Evolutionary conservation across 2,329 filamentous ascomycete species (phyloP).

Genomic region (Microsporum ferrugineum): DNA sequence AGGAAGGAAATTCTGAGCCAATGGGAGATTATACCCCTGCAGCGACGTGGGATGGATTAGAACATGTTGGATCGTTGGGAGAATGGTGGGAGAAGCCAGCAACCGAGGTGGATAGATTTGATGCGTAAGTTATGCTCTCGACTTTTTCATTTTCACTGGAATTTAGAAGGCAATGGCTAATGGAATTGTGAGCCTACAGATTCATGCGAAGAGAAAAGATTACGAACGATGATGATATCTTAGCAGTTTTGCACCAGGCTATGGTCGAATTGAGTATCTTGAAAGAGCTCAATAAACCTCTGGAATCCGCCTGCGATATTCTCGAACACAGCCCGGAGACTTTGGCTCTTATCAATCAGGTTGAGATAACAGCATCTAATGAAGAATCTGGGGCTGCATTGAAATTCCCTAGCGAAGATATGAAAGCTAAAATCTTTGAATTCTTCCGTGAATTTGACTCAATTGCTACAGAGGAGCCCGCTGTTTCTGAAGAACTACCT

Average conservation of each 20-base stretch:
- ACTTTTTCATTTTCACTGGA: not conserved
- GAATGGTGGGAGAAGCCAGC: slow-evolving; percentile 30
- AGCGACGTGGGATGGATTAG: slow-evolving; percentile 42
- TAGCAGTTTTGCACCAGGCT: slow-evolving; percentile 42
- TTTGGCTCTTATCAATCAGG: slow-evolving; percentile 24
- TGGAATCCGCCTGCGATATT: slow-evolving; percentile 26
- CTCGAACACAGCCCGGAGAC: slow-evolving; percentile 22
- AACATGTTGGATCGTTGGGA: slow-evolving; percentile 42
- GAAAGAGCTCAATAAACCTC: slow-evolving; percentile 32
- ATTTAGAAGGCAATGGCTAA: not conserved
- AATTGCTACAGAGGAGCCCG: slow-evolving; percentile 6
- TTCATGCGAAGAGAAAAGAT: slow-evolving; percentile 30
- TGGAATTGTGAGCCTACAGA: slow-evolving; percentile 12
- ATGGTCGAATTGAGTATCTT: slow-evolving; percentile 46
- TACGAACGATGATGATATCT: slow-evolving; percentile 26
- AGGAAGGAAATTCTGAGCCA: slow-evolving; percentile 4
- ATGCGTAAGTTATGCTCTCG: slow-evolving; percentile 27
- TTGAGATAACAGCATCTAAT: slow-evolving; percentile 21
- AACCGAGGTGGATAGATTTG: slow-evolving; percentile 29
- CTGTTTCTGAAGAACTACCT: slow-evolving; percentile 1
- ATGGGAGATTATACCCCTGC: slow-evolving; percentile 36
- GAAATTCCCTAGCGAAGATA: slow-evolving; percentile 23
- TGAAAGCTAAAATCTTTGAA: slow-evolving; percentile 24
- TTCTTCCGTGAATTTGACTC: slow-evolving; percentile 24
- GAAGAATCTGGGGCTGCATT: slow-evolving; percentile 14